Conservation (phyloP, 345 rosid genomes). For the Citrus unshiu region DNA sequence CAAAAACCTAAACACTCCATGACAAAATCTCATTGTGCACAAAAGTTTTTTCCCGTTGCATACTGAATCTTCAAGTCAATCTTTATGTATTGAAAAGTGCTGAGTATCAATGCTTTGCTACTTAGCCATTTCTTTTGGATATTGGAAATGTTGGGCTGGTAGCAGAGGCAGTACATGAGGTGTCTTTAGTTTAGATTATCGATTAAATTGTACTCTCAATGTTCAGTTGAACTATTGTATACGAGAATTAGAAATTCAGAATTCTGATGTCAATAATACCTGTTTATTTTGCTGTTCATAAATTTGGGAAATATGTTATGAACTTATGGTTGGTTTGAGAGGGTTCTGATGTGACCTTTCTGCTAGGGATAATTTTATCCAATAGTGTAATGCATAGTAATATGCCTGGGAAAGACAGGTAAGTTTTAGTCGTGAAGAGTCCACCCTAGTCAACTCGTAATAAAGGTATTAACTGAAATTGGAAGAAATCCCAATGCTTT, state of each 20-base stretch:
- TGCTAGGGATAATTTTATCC: neutral
- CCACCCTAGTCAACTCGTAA: neutral
- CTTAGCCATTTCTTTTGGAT: neutral
- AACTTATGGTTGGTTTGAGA: neutral
- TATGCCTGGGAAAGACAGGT: neutral
- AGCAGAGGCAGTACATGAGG: neutral
- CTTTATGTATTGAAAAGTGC: neutral
- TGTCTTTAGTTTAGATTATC: neutral
- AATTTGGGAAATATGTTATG: neutral
- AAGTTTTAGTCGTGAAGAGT: neutral
- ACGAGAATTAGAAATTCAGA: neutral
- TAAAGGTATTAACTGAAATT: neutral
- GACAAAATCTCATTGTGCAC: neutral
- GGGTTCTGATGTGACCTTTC: neutral
- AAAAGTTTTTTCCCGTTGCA: neutral
- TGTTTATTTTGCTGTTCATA: neutral
- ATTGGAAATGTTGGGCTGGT: constrained; percentile 1
- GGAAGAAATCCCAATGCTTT: constrained; percentile 7
- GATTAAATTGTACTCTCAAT: neutral
- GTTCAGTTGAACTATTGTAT: neutral
- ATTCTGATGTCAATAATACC: neutral
- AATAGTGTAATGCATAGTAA: neutral
- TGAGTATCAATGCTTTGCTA: neutral
- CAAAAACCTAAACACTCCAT: neutral
- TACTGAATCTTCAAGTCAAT: neutral